These are phyloP conservation scores for Didymosphaeria variabile DNA, from an alignment of 2,329 filamentous ascomycete species.

Conservation along the genomic window DNA sequence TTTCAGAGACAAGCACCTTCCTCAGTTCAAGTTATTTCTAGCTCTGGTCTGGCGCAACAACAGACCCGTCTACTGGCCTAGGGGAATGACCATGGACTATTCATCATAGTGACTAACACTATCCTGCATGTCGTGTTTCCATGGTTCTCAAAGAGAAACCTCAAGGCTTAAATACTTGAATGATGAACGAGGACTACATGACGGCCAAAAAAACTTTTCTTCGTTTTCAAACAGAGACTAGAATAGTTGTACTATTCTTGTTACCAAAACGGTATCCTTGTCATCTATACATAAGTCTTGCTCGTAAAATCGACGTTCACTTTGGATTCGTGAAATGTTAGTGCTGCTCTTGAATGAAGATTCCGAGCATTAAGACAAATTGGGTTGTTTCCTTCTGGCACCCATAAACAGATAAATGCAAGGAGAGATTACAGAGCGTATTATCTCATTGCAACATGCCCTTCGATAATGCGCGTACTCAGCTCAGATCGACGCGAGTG, in stretches of 20 bases:
- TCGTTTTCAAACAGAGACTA: neutral
- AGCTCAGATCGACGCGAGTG: neutral
- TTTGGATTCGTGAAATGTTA: neutral
- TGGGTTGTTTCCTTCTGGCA: neutral
- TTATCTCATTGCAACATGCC: neutral
- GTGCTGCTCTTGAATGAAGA: neutral
- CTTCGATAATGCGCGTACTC: neutral
- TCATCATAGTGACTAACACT: neutral
- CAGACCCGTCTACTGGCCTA: neutral
- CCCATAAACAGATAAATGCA: too few species aligned
- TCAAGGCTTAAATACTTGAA: neutral
- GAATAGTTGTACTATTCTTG: neutral
- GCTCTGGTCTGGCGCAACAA: constrained; percentile 15
- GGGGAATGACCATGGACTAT: neutral
- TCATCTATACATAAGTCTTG: neutral
- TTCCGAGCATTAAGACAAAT: neutral
- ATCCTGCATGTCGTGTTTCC: neutral
- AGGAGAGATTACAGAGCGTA: neutral
- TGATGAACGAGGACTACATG: neutral
- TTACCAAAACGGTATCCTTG: too few species aligned
- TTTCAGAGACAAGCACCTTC: constrained; percentile 7
- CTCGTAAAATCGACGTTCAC: neutral
- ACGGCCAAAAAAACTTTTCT: neutral
- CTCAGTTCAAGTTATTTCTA: neutral
- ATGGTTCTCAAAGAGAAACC: neutral